Conservation (phyloP, 148 eudicot species). For the Heliamphora exappendiculata region DNA sequence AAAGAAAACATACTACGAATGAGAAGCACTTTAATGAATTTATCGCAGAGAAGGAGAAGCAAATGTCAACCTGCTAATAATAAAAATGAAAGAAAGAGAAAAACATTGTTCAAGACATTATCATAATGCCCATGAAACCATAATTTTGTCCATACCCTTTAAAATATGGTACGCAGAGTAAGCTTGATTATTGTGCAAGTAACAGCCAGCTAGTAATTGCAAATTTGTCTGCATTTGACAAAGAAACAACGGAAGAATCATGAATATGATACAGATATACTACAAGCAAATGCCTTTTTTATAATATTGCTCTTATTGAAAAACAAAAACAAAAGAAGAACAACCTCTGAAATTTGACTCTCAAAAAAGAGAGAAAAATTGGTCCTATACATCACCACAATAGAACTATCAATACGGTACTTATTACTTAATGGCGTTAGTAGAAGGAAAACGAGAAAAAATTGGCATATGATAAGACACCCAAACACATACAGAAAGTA, state of each 20-base stretch:
- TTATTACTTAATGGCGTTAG: too few relatives aligned
- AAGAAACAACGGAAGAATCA: background rate
- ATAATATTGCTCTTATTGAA: background rate
- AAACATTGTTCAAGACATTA: background rate
- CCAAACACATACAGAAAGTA: background rate
- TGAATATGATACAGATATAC: background rate
- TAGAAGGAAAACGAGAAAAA: background rate
- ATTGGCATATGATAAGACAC: background rate
- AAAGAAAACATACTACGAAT: slow-evolving; percentile 5
- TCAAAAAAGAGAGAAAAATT: background rate
- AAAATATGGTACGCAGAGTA: slow-evolving; percentile 79
- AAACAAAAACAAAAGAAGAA: background rate
- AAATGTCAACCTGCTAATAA: background rate
- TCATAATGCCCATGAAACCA: background rate
- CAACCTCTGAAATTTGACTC: background rate
- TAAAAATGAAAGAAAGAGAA: background rate
- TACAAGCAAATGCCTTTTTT: background rate
- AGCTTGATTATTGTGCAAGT: slow-evolving; percentile 81
- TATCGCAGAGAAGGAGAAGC: background rate
- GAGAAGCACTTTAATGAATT: background rate
- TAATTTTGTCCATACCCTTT: slow-evolving; percentile 45
- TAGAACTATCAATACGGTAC: too few relatives aligned
- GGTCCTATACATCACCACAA: background rate
- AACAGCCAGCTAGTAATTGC: slow-evolving; percentile 81
- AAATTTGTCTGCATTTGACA: slow-evolving; percentile 56